Percentiles rank a stretch among this genome's conserved stretches.
Evolutionary conservation across 106 monocot species (phyloP).

Genomic region (Hemerocallis citrina): DNA sequence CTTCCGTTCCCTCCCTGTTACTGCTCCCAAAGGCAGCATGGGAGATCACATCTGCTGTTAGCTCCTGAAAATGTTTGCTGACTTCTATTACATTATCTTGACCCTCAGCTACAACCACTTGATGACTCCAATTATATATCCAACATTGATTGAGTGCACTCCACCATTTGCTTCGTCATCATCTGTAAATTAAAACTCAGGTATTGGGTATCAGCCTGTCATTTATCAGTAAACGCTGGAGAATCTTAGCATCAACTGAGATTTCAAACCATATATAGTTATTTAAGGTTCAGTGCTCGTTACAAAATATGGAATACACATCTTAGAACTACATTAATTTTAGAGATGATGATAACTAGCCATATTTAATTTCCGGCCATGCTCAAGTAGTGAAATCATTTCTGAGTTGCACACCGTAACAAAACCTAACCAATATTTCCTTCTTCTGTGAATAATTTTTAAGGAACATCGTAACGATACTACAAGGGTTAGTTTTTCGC

Average conservation of each 20-base stretch:
- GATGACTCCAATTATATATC: slow-evolving; percentile 9
- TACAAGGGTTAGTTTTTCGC: too few relatives aligned
- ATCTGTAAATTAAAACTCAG: background rate
- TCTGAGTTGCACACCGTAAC: too few relatives aligned
- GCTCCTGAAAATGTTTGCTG: slow-evolving; percentile 28
- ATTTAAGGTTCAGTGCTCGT: too few relatives aligned
- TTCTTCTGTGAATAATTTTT: background rate
- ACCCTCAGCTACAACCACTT: background rate
- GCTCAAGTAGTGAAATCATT: too few relatives aligned
- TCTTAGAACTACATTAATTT: background rate
- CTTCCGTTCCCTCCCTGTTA: slow-evolving; percentile 31
- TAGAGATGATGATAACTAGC: background rate
- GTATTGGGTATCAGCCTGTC: background rate
- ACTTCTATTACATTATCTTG: slow-evolving; percentile 19
- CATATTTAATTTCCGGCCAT: background rate
- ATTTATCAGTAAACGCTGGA: background rate
- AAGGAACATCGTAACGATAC: too few relatives aligned
- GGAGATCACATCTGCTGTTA: slow-evolving; percentile 57
- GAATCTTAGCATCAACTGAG: background rate
- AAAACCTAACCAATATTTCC: too few relatives aligned
- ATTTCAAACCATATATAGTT: background rate
- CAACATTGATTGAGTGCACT: slow-evolving; percentile 24
- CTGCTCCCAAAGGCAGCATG: slow-evolving; percentile 54
- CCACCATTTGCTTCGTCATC: slow-evolving; percentile 32
- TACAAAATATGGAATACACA: too few relatives aligned